Evolutionary conservation across 2,329 filamentous ascomycete genomes (phyloP), one percentile per base, ranked within the genome.

Genomic region (Cladophialophora psammophila): DNA sequence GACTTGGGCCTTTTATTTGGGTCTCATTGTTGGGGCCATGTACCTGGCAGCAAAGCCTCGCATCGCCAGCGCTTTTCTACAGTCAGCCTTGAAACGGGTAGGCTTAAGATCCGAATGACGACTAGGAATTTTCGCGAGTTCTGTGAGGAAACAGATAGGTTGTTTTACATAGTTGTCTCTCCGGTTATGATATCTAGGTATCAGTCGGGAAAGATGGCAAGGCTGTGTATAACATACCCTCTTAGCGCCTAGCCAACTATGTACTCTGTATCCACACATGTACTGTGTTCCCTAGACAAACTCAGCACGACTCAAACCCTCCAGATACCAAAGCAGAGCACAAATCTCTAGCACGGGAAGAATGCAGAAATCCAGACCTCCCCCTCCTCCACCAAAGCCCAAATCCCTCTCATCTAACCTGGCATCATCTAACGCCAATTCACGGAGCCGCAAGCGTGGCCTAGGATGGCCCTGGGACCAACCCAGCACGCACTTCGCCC

Each of bases 401-500:
- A 67, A 70, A 38, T 55, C 64, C 6, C 64, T 69, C 7, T 60
- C 63, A 4, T 68, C 66, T 3, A 34, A 60, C n/a, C 10, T 63
- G 8, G 26, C 36, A 18, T 18, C 45, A 9, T 20, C 20, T 18
- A 26, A 15, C 20, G 5, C 58, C 35, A 54, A 18, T 40, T 18
- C 45, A 9, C 5, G n/a, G 45, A 56, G 45, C 13, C 40, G 55
- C 15, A 72, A 72, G 54, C 65, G 68, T 6, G 70, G 70, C n/a
- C 61, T 72, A 10, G 66, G 65, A 10, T 72, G 70, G 70, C 68
- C 70, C 1, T 70, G 66, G 65, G 64, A 72, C 56, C 55, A 67
- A n/a, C 62, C 69, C 9, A 65, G 61, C 36, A 42, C 66, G 10
- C 61, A 69, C 18, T 71, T 71, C 61, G 40, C 60, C 13, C 60